Percentiles rank a stretch among this genome's conserved stretches.
Conservation (phyloP, 225 moss, liverwort and hornwort species). For the Ulota crispa region DNA sequence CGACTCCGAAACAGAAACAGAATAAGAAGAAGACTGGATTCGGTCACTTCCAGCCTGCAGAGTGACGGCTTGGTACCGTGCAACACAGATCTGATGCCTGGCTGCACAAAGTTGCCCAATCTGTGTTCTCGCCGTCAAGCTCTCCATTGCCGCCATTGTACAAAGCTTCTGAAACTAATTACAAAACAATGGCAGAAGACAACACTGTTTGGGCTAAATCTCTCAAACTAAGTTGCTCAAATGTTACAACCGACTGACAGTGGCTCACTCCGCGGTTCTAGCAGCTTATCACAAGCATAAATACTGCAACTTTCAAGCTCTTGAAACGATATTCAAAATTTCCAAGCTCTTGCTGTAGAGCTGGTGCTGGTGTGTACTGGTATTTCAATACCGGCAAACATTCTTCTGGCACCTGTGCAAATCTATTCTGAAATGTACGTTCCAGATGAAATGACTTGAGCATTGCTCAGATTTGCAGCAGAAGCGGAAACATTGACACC, state of each 20-base stretch:
- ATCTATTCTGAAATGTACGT: neutral
- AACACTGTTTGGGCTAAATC: too few relatives aligned
- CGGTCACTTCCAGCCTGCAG: neutral
- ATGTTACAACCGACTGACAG: neutral
- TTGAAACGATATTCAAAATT: neutral
- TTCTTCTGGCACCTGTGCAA: too few relatives aligned
- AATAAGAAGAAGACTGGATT: neutral
- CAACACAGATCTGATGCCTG: neutral
- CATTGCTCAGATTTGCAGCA: neutral
- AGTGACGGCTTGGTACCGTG: conserved; percentile 4
- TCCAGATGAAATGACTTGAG: too few relatives aligned
- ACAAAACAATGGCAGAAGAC: neutral
- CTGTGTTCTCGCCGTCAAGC: conserved; percentile 5
- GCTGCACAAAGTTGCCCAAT: neutral
- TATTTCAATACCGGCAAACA: neutral
- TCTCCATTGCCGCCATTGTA: conserved; percentile 24
- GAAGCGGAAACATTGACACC: neutral
- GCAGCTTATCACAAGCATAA: neutral
- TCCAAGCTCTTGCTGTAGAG: too few relatives aligned
- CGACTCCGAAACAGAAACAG: neutral
- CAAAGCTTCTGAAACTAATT: neutral
- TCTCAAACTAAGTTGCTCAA: neutral
- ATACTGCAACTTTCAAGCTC: neutral
- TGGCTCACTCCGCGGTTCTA: neutral
- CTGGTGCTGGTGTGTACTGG: neutral